Evolutionary conservation across 2,329 filamentous ascomycete genomes (phyloP).

Genomic region (Alternaria postmessia): DNA sequence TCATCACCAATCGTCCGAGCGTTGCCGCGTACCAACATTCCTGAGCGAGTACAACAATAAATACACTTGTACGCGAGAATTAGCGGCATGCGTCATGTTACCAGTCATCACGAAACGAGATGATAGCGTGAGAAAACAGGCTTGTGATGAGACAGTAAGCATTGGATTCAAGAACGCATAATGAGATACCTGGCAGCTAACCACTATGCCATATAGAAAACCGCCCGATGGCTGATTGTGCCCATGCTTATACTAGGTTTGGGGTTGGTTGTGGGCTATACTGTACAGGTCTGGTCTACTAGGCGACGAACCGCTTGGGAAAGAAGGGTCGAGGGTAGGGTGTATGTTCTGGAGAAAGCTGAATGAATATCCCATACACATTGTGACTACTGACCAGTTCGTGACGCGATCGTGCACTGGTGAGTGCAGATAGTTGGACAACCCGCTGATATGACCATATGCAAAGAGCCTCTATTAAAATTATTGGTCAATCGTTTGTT

Average conservation of each 20-base stretch:
- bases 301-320: not conserved
- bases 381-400: not conserved
- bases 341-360: not conserved
- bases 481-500: not conserved
- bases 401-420: not conserved
- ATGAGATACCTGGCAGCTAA: not conserved
- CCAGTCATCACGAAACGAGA: not conserved
- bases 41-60: not conserved
- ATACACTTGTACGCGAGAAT: not conserved
- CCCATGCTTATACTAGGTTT: not conserved
- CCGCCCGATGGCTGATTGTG: not conserved
- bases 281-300: not conserved
- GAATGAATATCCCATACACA: not conserved
- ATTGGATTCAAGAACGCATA: not conserved
- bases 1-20: not conserved
- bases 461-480: not conserved
- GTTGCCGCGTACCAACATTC: not conserved
- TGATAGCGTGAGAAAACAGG: not conserved
- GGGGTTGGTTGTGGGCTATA: not conserved
- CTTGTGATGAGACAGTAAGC: slow-evolving; percentile 1
- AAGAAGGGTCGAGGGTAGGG: not conserved
- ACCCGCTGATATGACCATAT: not conserved
- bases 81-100: not conserved
- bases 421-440: not conserved
- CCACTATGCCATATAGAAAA: not conserved